A percentile compares a stretch with the other conserved stretches of the same genome.
Evolutionary conservation across 2,329 filamentous ascomycete species (phyloP).

Genomic region (Epichloe baconii): DNA sequence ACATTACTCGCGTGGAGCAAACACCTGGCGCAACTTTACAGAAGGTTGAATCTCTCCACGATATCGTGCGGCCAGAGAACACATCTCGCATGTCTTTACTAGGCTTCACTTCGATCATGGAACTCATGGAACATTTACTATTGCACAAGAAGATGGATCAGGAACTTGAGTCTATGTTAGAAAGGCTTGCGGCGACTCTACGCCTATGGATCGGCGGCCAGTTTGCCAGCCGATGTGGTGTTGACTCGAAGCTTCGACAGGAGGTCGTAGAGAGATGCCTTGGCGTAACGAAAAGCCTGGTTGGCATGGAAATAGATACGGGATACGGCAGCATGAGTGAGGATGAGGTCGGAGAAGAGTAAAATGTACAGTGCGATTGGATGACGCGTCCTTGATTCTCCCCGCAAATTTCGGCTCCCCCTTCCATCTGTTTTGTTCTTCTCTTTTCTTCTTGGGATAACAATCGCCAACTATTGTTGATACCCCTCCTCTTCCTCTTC

Average conservation of each 20-base stretch:
- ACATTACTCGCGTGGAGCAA: slow-evolving; percentile 35
- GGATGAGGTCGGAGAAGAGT: slow-evolving; percentile 20
- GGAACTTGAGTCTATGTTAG: slow-evolving; percentile 34
- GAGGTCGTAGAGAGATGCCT: slow-evolving; percentile 44
- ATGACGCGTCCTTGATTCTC: neutral
- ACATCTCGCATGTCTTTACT: slow-evolving; percentile 38
- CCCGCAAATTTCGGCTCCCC: neutral
- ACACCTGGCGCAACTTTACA: slow-evolving; percentile 21
- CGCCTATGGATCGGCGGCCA: slow-evolving; percentile 47
- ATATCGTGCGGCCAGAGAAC: slow-evolving; percentile 30
- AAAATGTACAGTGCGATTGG: neutral
- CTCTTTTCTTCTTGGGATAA: neutral
- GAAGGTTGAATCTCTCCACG: slow-evolving; percentile 34
- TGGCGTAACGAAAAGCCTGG: slow-evolving; percentile 38
- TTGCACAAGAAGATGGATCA: slow-evolving; percentile 33
- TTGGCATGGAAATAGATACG: slow-evolving; percentile 47
- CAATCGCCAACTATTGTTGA: neutral
- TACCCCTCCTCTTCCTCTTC: neutral
- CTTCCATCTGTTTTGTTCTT: neutral
- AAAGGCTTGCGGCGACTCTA: slow-evolving; percentile 42
- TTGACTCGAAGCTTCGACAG: slow-evolving; percentile 37
- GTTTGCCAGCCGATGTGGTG: slow-evolving; percentile 35
- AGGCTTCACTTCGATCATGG: slow-evolving; percentile 45
- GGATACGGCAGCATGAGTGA: slow-evolving; percentile 48
- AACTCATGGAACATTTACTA: slow-evolving; percentile 41